A percentile compares a stretch with the other conserved stretches of the same genome.
Evolutionary conservation across 306 rosid genomes (phyloP).

Genomic region (Psophocarpus tetragonolobus): DNA sequence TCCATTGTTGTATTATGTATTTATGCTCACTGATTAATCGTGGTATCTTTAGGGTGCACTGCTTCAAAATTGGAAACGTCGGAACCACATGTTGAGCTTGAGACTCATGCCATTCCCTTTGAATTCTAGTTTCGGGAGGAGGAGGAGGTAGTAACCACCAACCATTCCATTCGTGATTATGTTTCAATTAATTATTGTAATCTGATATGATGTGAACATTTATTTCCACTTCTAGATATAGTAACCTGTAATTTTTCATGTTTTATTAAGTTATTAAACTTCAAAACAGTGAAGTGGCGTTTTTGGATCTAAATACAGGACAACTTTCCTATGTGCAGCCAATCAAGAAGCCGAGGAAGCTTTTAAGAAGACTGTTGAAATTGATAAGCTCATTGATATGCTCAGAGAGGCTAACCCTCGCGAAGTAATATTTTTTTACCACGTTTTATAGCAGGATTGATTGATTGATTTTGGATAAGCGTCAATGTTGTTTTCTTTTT

Average conservation of each 20-base stretch:
- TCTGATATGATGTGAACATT: conserved; percentile 1
- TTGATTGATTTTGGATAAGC: neutral
- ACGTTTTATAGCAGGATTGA: neutral
- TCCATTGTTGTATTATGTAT: neutral
- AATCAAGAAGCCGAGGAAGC: conserved; percentile 87
- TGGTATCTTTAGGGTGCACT: conserved; percentile 3
- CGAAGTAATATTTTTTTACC: conserved; percentile 47
- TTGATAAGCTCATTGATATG: conserved; percentile 80
- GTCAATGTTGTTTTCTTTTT: conserved; percentile 31
- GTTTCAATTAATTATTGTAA: neutral
- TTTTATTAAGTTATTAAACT: conserved; percentile 29
- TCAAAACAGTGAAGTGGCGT: conserved; percentile 53
- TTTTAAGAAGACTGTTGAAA: conserved; percentile 84
- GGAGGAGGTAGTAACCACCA: conserved; percentile 55
- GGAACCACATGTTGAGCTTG: conserved; percentile 24
- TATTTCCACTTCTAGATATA: neutral
- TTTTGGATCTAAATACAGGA: conserved; percentile 89
- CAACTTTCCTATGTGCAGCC: conserved; percentile 93
- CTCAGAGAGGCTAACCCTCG: conserved; percentile 75
- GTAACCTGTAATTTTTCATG: neutral
- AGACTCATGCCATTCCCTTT: conserved; percentile 41
- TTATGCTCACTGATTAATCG: neutral
- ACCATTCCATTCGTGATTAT: neutral
- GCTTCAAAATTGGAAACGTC: conserved; percentile 38
- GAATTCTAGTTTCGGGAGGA: conserved; percentile 27